A percentile compares a stretch with the other conserved stretches of the same genome.
Evolutionary conservation across 208 protist species (phyloP).

Genomic region (Leishmania martiniquensis): DNA sequence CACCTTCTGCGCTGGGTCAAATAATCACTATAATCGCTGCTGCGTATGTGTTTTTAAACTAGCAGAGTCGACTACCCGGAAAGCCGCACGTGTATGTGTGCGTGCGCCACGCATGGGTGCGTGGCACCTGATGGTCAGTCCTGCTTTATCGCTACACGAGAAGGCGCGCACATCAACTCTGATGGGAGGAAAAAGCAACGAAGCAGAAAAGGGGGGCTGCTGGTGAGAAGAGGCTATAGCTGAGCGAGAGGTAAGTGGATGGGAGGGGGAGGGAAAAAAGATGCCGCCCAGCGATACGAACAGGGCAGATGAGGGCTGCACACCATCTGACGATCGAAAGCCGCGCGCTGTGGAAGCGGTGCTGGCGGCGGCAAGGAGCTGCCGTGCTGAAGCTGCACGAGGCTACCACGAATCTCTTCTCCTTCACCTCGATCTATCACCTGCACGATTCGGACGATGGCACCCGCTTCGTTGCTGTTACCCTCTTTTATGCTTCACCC

Average conservation of each 20-base stretch:
- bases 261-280: neutral
- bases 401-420: neutral
- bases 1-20: neutral
- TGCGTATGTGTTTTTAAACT: neutral
- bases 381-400: neutral
- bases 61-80: neutral
- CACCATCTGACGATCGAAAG: neutral
- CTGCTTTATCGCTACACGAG: neutral
- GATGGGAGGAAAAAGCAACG: neutral
- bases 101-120: neutral
- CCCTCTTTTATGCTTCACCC: neutral
- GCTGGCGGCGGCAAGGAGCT: neutral
- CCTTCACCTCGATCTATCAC: neutral
- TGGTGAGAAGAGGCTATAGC: neutral
- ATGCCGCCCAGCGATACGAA: neutral
- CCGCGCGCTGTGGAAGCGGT: neutral
- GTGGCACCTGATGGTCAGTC: neutral
- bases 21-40: conserved; percentile 1
- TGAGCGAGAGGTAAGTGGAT: neutral
- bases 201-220: neutral
- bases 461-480: neutral
- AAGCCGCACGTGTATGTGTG: neutral
- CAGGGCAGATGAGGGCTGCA: neutral
- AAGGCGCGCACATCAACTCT: neutral
- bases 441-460: neutral